Percentiles rank a stretch among this genome's conserved stretches.
Evolutionary conservation across 352 stramenopile species (phyloP).

Genomic region (Phytopythium chamaehyphon): DNA sequence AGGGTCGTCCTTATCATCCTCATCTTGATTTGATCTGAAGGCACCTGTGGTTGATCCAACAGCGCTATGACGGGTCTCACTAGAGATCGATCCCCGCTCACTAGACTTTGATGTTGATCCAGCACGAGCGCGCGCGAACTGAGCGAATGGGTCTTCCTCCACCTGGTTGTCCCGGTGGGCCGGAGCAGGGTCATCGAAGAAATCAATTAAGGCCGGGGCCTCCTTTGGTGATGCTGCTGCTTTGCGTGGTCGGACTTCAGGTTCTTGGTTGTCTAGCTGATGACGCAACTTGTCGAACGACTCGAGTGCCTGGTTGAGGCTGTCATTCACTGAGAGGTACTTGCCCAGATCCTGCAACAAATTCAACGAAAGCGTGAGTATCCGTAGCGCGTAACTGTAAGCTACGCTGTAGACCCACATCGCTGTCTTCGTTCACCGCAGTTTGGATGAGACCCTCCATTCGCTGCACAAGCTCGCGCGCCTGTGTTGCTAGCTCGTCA

Average conservation of each 20-base stretch:
- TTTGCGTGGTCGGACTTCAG: constrained; percentile 1
- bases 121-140: constrained; percentile 49
- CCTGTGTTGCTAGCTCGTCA: constrained; percentile 60
- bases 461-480: constrained; percentile 53
- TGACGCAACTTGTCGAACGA: constrained; percentile 41
- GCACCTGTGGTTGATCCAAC: constrained; percentile 9
- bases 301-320: constrained; percentile 48
- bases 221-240: constrained; percentile 2
- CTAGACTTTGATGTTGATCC: constrained; percentile 18
- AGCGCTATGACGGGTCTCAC: background rate
- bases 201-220: background rate
- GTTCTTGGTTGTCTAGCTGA: constrained; percentile 21
- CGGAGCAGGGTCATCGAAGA: background rate
- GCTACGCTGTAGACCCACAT: constrained; percentile 20
- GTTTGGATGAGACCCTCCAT: constrained; percentile 63
- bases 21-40: constrained; percentile 14
- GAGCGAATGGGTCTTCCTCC: constrained; percentile 54
- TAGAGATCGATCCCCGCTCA: constrained; percentile 4
- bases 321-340: constrained; percentile 70
- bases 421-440: constrained; percentile 44
- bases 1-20: constrained; percentile 49
- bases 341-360: constrained; percentile 44
- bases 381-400: too few species aligned
- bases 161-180: constrained; percentile 23
- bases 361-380: background rate